phyloP scores from a whole-genome alignment of 192 early-diverging fungal genomes.

The Nowakowskiella sp. region DNA sequence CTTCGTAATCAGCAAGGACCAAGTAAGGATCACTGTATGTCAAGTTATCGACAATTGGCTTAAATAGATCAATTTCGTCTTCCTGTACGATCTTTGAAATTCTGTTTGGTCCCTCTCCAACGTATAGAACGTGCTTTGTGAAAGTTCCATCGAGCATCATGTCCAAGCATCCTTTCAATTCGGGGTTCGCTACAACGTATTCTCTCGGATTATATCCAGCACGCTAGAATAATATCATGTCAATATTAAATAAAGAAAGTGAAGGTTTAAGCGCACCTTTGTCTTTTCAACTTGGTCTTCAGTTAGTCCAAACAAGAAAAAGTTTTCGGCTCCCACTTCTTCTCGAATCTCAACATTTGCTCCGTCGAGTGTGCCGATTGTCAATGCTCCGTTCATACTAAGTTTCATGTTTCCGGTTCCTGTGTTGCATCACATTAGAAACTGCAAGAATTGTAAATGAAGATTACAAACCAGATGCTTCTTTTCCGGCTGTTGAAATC shows the following conservation, averaged over 20 bases:
- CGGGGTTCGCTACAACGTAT: constrained; percentile 59
- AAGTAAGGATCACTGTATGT: constrained; percentile 7
- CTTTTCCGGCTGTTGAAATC: constrained; percentile 98
- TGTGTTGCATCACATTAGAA: not conserved
- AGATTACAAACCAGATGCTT: constrained; percentile 96
- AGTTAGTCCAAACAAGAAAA: constrained; percentile 92
- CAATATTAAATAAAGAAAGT: not conserved
- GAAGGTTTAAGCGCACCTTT: constrained; percentile 50
- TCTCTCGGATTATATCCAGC: too few relatives aligned
- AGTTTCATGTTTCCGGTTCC: constrained; percentile 61
- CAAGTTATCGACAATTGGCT: constrained; percentile 2
- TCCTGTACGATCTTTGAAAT: too few relatives aligned
- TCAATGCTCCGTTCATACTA: constrained; percentile 95
- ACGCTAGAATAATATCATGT: constrained; percentile 1
- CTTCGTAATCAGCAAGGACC: constrained; percentile 6
- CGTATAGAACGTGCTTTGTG: too few relatives aligned
- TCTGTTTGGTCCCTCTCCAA: too few relatives aligned
- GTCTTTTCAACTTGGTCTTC: constrained; percentile 88
- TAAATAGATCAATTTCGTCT: constrained; percentile 81
- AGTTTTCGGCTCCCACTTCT: constrained; percentile 94
- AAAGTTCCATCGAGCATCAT: constrained; percentile 71
- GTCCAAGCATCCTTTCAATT: constrained; percentile 69
- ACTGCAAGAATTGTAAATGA: constrained; percentile 85
- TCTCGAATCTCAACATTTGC: constrained; percentile 99
- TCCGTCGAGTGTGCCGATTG: constrained; percentile 94